Evolutionary conservation across 192 early-diverging fungal species (phyloP).

Genomic region (Backusella circina): DNA sequence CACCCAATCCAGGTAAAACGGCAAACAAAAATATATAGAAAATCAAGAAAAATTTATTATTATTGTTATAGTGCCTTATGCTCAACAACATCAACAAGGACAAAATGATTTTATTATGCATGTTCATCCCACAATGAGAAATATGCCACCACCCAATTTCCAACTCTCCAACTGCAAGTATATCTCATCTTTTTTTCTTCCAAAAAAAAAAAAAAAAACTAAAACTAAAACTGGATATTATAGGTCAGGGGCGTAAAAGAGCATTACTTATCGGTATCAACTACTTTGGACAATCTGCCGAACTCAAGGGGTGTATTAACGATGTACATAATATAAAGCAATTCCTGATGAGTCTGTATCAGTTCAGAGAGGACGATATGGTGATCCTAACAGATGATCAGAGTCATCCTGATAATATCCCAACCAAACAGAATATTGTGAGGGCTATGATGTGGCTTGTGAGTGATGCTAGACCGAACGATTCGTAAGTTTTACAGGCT

Average conservation of each 20-base stretch:
- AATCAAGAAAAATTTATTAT: neutral
- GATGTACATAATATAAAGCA: slow-evolving; percentile 74
- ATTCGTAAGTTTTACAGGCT: slow-evolving; percentile 45
- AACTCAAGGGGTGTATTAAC: slow-evolving; percentile 76
- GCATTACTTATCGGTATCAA: slow-evolving; percentile 93
- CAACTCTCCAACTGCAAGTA: slow-evolving; percentile 48
- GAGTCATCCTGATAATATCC: slow-evolving; percentile 53
- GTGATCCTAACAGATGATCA: slow-evolving; percentile 79
- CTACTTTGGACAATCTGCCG: slow-evolving; percentile 62
- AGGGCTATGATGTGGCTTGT: slow-evolving; percentile 78
- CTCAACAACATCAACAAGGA: neutral
- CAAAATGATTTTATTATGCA: slow-evolving; percentile 20
- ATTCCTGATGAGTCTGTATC: slow-evolving; percentile 63
- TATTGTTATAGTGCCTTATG: neutral
- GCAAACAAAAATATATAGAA: neutral
- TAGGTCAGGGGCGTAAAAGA: slow-evolving; percentile 58
- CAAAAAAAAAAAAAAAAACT: neutral
- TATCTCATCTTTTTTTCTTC: neutral
- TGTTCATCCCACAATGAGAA: slow-evolving; percentile 19
- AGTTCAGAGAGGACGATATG: slow-evolving; percentile 60
- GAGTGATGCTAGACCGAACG: slow-evolving; percentile 64
- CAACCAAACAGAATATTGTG: slow-evolving; percentile 69
- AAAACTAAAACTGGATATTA: neutral
- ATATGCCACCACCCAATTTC: slow-evolving; percentile 33
- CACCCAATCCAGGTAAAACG: slow-evolving; percentile 12